Conservation (phyloP, 257 asterid genomes). For the Schizonepeta tenuifolia region DNA sequence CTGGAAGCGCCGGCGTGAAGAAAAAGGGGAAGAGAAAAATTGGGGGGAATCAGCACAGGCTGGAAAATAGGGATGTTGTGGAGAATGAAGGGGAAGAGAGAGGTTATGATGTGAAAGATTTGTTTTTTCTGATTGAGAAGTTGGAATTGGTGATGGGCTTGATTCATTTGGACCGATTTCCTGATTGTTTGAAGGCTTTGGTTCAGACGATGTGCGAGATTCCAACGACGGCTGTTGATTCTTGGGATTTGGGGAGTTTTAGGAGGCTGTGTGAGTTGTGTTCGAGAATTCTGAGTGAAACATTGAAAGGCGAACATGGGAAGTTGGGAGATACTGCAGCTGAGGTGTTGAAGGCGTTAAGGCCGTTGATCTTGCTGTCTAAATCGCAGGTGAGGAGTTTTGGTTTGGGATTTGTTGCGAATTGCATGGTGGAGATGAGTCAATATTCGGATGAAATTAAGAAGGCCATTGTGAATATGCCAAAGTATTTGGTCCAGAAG, state of each 20-base stretch:
- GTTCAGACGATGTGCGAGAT: conserved; percentile 79
- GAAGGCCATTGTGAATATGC: conserved; percentile 72
- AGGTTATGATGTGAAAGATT: conserved; percentile 54
- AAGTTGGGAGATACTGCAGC: conserved; percentile 68
- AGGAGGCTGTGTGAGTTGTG: conserved; percentile 62
- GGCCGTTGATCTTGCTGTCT: conserved; percentile 56
- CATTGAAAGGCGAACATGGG: conserved; percentile 77
- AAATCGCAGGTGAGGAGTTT: conserved; percentile 68
- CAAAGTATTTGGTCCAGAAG: conserved; percentile 72
- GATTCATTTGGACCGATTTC: conserved; percentile 83
- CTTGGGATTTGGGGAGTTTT: conserved; percentile 54
- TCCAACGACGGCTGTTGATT: conserved; percentile 58
- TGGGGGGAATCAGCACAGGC: conserved; percentile 42
- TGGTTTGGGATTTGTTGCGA: conserved; percentile 66
- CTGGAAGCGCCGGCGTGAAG: conserved; percentile 42
- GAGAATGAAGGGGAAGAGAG: conserved; percentile 49
- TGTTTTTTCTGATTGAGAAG: conserved; percentile 66
- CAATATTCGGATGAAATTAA: conserved; percentile 49
- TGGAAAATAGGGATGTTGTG: conserved; percentile 37
- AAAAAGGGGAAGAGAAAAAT: conserved; percentile 51
- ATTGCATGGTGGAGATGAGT: conserved; percentile 61
- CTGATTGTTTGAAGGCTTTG: conserved; percentile 84
- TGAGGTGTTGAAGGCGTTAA: conserved; percentile 70
- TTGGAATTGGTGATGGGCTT: conserved; percentile 66
- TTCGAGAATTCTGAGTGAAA: conserved; percentile 57